Conservation (phyloP, 805 yeast species). For the Yarrowia osloensis region DNA sequence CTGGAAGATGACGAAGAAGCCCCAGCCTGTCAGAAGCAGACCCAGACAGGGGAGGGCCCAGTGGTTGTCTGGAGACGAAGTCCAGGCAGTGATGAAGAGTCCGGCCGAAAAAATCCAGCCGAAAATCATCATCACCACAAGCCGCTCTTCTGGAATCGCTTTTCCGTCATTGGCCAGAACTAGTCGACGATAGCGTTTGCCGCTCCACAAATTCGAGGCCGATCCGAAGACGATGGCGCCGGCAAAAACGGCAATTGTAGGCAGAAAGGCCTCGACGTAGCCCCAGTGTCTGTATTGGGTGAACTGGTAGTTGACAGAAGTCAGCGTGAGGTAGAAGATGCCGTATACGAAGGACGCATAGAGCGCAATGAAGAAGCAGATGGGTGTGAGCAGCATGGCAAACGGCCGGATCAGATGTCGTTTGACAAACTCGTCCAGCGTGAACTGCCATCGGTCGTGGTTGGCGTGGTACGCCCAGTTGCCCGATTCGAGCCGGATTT, state of each 20-base stretch:
- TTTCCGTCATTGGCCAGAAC: constrained; percentile 57
- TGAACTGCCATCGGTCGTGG: constrained; percentile 80
- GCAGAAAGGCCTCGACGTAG: constrained; percentile 66
- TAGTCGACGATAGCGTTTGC: constrained; percentile 48
- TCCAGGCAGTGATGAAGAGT: constrained; percentile 85
- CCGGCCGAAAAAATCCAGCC: constrained; percentile 75
- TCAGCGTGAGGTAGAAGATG: constrained; percentile 59
- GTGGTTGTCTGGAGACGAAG: constrained; percentile 48
- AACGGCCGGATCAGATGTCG: constrained; percentile 80
- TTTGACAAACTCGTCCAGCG: constrained; percentile 65
- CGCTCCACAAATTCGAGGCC: constrained; percentile 38
- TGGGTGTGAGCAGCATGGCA: constrained; percentile 68
- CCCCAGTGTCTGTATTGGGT: constrained; percentile 74
- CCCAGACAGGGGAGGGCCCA: constrained; percentile 64
- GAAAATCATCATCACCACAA: constrained; percentile 75
- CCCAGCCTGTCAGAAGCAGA: constrained; percentile 54
- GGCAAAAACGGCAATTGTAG: constrained; percentile 71
- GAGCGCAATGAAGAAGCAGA: constrained; percentile 61
- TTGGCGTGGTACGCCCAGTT: constrained; percentile 71
- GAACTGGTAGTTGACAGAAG: constrained; percentile 49
- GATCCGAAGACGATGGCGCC: constrained; percentile 50
- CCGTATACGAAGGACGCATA: constrained; percentile 81
- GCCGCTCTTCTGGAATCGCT: constrained; percentile 78
- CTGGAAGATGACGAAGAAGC: constrained; percentile 59
- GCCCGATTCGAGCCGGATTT: constrained; percentile 55